Conservation (phyloP, 495 filamentous ascomycete genomes). For the Aspergillus kassunensis region DNA sequence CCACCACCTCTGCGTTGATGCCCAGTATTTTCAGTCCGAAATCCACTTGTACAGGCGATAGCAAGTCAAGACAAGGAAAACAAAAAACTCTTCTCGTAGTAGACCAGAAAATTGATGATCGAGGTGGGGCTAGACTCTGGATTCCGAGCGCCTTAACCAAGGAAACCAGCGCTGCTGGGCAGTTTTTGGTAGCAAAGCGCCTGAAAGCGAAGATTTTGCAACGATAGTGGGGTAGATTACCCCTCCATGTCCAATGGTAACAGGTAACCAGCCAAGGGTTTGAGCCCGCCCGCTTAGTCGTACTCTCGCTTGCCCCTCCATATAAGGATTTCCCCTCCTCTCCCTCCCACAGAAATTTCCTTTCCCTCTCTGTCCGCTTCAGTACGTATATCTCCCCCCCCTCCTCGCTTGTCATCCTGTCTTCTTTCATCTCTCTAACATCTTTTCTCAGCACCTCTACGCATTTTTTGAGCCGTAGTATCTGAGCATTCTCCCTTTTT, state of each 20-base stretch:
- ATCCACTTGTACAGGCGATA: constrained; percentile 12
- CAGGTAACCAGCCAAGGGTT: constrained; percentile 31
- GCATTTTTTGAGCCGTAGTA: constrained; percentile 45
- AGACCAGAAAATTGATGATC: constrained; percentile 16
- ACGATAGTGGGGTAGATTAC: constrained; percentile 21
- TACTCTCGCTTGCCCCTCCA: constrained; percentile 51
- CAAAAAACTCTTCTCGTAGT: constrained; percentile 26
- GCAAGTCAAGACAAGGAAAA: constrained; percentile 16
- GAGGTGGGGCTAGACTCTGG: constrained; percentile 12
- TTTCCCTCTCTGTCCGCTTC: constrained; percentile 44
- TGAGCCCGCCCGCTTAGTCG: constrained; percentile 40
- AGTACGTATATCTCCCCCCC: constrained; percentile 46
- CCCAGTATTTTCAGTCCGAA: constrained; percentile 32
- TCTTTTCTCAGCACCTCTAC: constrained; percentile 49
- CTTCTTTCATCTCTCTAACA: constrained; percentile 30
- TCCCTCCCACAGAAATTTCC: constrained; percentile 40
- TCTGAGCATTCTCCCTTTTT: constrained; percentile 48
- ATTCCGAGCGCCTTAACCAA: constrained; percentile 25
- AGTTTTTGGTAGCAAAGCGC: constrained; percentile 1
- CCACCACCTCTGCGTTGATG: constrained; percentile 42
- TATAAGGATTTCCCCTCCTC: constrained; percentile 50
- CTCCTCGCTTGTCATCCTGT: constrained; percentile 21
- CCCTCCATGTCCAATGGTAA: constrained; percentile 30
- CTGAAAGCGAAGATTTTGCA: constrained; percentile 36
- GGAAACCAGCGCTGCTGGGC: constrained; percentile 23